These are phyloP conservation scores for Phytophthora boehmeriae DNA, from an alignment of 352 stramenopile species.

Conservation along the genomic window DNA sequence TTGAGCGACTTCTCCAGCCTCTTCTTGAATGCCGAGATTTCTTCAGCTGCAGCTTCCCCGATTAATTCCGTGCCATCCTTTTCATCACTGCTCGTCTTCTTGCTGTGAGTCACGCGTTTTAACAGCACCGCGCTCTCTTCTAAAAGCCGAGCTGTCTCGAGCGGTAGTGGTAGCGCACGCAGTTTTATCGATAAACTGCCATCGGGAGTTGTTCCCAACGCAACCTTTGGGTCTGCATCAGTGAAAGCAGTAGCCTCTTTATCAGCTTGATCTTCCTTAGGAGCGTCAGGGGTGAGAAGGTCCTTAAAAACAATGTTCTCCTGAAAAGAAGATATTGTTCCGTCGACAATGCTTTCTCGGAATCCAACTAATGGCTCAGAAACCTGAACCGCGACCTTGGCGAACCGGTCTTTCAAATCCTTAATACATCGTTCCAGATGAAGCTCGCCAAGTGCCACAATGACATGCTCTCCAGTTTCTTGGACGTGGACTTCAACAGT, in stretches of 20 bases:
- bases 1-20: conserved; percentile 55
- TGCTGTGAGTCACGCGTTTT: conserved; percentile 42
- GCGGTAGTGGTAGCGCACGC: conserved; percentile 76
- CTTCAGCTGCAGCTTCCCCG: conserved; percentile 20
- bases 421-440: conserved; percentile 93
- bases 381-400: conserved; percentile 81
- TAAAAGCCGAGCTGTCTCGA: conserved; percentile 64
- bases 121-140: conserved; percentile 71
- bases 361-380: conserved; percentile 91
- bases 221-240: conserved; percentile 40
- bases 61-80: conserved; percentile 5
- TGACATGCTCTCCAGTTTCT: conserved; percentile 90
- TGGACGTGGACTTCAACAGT: conserved; percentile 93
- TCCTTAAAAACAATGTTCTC: conserved; percentile 79
- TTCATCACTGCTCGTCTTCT: conserved; percentile 31
- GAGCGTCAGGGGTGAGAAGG: conserved; percentile 39
- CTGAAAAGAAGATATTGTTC: conserved; percentile 62
- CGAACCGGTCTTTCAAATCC: conserved; percentile 88
- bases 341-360: conserved; percentile 82
- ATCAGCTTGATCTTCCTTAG: conserved; percentile 19
- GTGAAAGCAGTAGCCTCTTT: background rate
- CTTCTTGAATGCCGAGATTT: conserved; percentile 35
- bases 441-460: conserved; percentile 91
- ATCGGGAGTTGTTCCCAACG: conserved; percentile 67
- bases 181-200: conserved; percentile 77